phyloP scores from a whole-genome alignment of 2,329 filamentous ascomycete genomes.

The Fusarium goolgardi region DNA sequence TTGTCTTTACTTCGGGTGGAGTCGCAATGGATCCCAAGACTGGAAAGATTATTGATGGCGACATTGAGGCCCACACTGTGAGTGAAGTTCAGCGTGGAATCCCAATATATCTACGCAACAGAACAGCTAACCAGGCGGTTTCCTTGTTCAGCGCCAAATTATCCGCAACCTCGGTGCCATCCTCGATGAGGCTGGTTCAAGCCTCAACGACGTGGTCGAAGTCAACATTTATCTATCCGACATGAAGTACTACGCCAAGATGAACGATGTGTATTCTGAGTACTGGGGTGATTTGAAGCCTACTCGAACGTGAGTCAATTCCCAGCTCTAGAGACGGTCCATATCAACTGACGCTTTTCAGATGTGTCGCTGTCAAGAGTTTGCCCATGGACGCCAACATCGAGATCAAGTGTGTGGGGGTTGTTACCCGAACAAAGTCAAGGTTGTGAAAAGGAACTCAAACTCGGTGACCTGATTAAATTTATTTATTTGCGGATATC shows the following conservation, averaged over 20 bases:
- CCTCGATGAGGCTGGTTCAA: constrained; percentile 73
- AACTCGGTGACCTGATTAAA: not conserved
- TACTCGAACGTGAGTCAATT: constrained; percentile 49
- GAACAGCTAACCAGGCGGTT: not conserved
- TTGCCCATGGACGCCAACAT: constrained; percentile 47
- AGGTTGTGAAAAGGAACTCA: constrained; percentile 11
- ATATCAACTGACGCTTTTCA: constrained; percentile 11
- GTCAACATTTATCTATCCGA: constrained; percentile 77
- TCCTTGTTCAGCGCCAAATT: constrained; percentile 61
- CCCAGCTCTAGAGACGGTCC: accelerated
- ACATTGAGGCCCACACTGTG: constrained; percentile 72
- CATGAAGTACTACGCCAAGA: constrained; percentile 78
- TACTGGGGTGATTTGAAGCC: constrained; percentile 68
- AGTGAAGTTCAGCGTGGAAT: not conserved
- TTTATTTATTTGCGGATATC: too few relatives aligned
- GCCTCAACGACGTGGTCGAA: constrained; percentile 74
- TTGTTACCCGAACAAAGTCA: constrained; percentile 38
- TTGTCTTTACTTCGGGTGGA: constrained; percentile 77
- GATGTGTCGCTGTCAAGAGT: constrained; percentile 50
- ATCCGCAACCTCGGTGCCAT: constrained; percentile 77
- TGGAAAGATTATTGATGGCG: constrained; percentile 72
- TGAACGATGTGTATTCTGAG: constrained; percentile 78
- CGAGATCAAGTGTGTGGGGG: constrained; percentile 48
- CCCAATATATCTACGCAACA: accelerated
- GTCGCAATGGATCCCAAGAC: constrained; percentile 69